Evolutionary conservation across 1,139 yeast genomes (phyloP).

Genomic region (Pneumocystis oryctolagi): DNA sequence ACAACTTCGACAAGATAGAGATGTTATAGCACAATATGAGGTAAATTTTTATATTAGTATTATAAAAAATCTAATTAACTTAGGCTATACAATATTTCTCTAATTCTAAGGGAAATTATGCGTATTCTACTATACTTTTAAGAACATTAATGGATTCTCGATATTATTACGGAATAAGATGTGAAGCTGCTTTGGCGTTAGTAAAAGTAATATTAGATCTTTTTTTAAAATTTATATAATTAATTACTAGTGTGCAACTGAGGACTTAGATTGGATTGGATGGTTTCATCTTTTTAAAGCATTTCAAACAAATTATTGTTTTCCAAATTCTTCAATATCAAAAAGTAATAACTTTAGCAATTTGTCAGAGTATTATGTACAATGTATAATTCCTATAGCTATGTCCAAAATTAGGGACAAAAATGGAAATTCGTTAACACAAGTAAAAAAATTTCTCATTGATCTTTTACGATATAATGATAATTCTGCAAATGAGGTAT

Average conservation of each 20-base stretch:
- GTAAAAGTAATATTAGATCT: slow-evolving; percentile 26
- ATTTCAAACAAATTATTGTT: slow-evolving; percentile 58
- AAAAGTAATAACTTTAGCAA: slow-evolving; percentile 66
- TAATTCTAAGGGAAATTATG: slow-evolving; percentile 40
- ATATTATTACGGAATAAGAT: slow-evolving; percentile 77
- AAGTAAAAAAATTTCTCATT: slow-evolving; percentile 46
- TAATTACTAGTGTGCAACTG: slow-evolving; percentile 34
- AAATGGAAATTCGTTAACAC: slow-evolving; percentile 52
- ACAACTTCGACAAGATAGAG: slow-evolving; percentile 85
- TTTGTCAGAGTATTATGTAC: slow-evolving; percentile 50
- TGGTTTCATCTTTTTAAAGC: slow-evolving; percentile 56
- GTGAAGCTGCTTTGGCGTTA: slow-evolving; percentile 73
- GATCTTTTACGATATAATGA: slow-evolving; percentile 73
- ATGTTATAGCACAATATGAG: slow-evolving; percentile 87
- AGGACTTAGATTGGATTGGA: slow-evolving; percentile 53
- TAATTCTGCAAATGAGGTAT: slow-evolving; percentile 51
- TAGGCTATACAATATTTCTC: slow-evolving; percentile 58
- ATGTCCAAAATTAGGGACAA: slow-evolving; percentile 47
- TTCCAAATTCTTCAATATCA: slow-evolving; percentile 51
- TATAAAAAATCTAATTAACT: neutral
- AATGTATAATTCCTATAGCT: slow-evolving; percentile 51
- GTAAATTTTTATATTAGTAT: neutral
- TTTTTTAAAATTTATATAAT: neutral
- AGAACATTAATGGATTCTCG: slow-evolving; percentile 72
- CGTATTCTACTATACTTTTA: slow-evolving; percentile 64